Conservation (phyloP, 2,329 filamentous ascomycete genomes). For the Claviceps capensis region DNA sequence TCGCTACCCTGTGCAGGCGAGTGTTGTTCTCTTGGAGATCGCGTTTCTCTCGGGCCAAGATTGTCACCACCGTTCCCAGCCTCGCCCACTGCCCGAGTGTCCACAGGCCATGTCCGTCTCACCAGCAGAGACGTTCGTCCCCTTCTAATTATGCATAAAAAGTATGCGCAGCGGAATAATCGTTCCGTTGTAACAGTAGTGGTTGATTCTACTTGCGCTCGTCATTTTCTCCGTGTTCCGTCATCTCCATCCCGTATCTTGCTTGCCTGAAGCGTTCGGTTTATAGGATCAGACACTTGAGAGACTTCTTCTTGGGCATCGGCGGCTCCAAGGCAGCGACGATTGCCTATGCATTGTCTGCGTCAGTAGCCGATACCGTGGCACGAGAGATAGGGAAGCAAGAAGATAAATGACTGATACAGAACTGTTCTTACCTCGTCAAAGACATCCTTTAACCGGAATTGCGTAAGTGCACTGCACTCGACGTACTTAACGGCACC, state of each 20-base stretch:
- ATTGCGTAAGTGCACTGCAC: conserved; percentile 95
- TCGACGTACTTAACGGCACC: conserved; percentile 98
- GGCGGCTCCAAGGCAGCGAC: conserved; percentile 89
- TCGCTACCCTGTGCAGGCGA: background rate
- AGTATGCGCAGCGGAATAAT: conserved; percentile 3
- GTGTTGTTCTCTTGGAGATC: background rate
- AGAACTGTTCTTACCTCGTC: conserved; percentile 60
- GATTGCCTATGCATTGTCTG: conserved; percentile 55
- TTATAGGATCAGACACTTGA: conserved; percentile 59
- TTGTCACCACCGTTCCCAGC: background rate
- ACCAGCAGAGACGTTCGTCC: conserved; percentile 2
- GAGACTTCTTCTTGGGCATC: conserved; percentile 61
- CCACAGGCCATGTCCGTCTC: conserved; percentile 3
- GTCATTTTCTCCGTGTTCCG: background rate
- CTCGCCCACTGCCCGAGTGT: conserved; percentile 1
- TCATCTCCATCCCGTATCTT: background rate
- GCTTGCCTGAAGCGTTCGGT: conserved; percentile 1
- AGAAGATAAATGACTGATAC: too few species aligned
- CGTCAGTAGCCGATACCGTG: background rate
- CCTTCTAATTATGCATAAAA: conserved; percentile 5
- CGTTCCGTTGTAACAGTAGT: conserved; percentile 3
- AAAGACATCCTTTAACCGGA: conserved; percentile 97
- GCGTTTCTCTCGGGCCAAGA: background rate
- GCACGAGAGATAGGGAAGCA: background rate
- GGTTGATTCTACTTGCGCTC: background rate